A percentile compares a stretch with the other conserved stretches of the same genome.
These are phyloP conservation scores for Ballota nigra DNA, from an alignment of 257 asterid species.

Conservation along the genomic window DNA sequence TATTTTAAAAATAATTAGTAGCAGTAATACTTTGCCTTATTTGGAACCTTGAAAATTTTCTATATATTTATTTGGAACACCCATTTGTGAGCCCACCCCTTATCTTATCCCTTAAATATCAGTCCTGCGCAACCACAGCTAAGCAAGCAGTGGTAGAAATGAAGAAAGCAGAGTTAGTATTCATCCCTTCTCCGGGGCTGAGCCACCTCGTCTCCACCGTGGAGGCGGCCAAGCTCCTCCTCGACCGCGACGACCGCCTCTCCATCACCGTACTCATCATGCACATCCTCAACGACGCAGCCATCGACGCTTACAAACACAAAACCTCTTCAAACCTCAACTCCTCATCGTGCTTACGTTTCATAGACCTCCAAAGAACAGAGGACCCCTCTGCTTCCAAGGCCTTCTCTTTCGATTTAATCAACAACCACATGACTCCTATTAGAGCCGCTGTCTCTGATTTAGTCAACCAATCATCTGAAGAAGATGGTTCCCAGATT, in stretches of 20 bases:
- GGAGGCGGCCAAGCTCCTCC: constrained; percentile 48
- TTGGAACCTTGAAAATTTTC: no score
- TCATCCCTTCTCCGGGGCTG: constrained; percentile 55
- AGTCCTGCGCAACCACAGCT: no score
- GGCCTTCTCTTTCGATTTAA: neutral
- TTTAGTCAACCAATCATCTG: neutral
- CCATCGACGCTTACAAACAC: constrained; percentile 9
- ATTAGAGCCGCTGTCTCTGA: constrained; percentile 35
- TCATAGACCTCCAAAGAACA: constrained; percentile 25
- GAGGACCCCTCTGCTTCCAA: neutral
- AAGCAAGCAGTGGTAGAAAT: neutral
- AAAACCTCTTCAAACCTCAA: constrained; percentile 13
- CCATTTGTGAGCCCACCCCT: neutral
- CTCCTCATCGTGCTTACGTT: constrained; percentile 18
- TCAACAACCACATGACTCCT: constrained; percentile 24
- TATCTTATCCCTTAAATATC: neutral
- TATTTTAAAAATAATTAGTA: no score
- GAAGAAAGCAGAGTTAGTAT: constrained; percentile 34
- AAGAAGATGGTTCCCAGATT: neutral
- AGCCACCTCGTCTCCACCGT: constrained; percentile 55
- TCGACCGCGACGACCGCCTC: constrained; percentile 30
- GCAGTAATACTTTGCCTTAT: no score
- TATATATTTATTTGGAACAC: no score
- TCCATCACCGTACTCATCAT: constrained; percentile 42
- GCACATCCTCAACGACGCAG: constrained; percentile 22